Base-by-base conservation (phyloP, 805 yeast species). In the Dipodascus geniculatus region DNA sequence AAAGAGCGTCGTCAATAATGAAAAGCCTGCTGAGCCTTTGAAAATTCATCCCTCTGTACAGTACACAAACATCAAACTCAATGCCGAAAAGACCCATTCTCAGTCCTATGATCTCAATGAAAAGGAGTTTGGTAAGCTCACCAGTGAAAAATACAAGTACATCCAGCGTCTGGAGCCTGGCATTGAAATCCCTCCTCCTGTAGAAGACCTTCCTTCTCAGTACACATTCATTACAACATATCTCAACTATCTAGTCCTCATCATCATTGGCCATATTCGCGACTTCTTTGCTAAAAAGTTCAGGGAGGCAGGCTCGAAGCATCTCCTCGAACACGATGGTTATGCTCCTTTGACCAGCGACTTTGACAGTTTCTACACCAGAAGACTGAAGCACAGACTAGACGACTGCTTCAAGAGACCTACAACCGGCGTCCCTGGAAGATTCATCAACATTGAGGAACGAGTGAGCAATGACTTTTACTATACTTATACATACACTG, bases 341-440 rank as follows among this genome's bases (percentile, higher is more conserved):
- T 82, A 87, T 63, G 97, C 99, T 33, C 98, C 99, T 24, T 85
- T 96, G 85, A 86, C 85, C 62, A 85, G 93, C 23, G 91, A 89
- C 49, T 89, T 91, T 66, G 99, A 93, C 69, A 81, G 87, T 58
- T 95, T 93, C 67, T 93, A 90, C 68, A 84, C 90, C 48, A 83
- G 99, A 63, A 82, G 98, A 63, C 78, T 93, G 75, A 90, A 93
- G 68, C 79, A 78, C 61, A 85, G 96, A 69, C 79, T 93, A 55
- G 96, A 87, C 66, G 98, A 91, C 70, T 88, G 96, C 69, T 93
- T 93, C 68, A 87, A 95, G 1, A 81, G 96, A 66, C 96, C 96
- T 48, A 87, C 95, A n/a, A 85, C 86, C 56, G 98, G 97, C 51
- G 98, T 91, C 20, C 98, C 99, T 1, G 99, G 99, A 23, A 81